phyloP scores from a whole-genome alignment of 2,329 filamentous ascomycete genomes.

The Bipolaris sorokiniana region DNA sequence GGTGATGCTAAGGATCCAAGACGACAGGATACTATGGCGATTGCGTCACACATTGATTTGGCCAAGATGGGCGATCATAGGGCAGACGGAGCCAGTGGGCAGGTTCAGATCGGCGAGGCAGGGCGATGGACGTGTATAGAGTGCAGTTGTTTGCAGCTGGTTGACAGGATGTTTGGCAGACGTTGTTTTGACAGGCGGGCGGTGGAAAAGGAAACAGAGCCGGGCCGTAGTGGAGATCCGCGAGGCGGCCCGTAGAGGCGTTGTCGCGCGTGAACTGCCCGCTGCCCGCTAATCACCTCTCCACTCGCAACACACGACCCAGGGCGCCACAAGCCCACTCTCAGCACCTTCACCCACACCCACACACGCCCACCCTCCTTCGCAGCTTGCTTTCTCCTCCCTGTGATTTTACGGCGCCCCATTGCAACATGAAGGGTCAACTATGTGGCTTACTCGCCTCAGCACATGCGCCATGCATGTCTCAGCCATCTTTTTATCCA shows the following conservation, averaged over 20 bases:
- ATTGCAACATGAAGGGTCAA: background rate
- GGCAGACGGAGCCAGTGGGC: background rate
- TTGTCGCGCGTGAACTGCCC: slow-evolving; percentile 3
- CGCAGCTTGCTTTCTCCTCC: background rate
- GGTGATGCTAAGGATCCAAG: background rate
- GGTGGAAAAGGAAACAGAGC: background rate
- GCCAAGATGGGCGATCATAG: background rate
- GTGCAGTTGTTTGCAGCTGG: background rate
- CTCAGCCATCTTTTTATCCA: slow-evolving; percentile 6
- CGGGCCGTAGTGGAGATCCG: slow-evolving; percentile 5
- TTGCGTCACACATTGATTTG: background rate
- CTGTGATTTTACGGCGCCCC: background rate
- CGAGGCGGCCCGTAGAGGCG: background rate
- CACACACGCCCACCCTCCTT: too few species aligned
- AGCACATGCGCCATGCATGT: slow-evolving; percentile 6
- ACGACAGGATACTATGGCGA: background rate
- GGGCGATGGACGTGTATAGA: background rate
- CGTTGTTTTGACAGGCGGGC: too few species aligned
- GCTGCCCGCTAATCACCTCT: too few species aligned
- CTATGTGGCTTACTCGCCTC: slow-evolving; percentile 3
- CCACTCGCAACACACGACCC: background rate
- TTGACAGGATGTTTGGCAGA: background rate
- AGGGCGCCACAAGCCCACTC: background rate
- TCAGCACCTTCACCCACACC: background rate
- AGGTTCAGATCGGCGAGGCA: background rate